These are phyloP conservation scores for Trichoderma breve DNA, from an alignment of 2,329 filamentous ascomycete genomes.

Conservation along the genomic window DNA sequence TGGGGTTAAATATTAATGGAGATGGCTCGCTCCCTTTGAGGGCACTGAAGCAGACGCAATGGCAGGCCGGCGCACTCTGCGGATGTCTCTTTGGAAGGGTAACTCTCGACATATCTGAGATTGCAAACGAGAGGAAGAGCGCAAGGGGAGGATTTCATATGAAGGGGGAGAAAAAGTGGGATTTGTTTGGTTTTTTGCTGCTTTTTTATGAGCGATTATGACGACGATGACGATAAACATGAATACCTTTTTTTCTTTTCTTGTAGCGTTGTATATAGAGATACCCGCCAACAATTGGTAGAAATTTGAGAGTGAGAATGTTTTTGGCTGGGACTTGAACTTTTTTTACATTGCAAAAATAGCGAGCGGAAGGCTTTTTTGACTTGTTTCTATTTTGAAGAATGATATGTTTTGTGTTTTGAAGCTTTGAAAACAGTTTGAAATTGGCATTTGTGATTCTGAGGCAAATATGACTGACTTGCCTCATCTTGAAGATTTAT, in stretches of 20 bases:
- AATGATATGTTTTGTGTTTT: neutral
- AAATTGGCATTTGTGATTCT: neutral
- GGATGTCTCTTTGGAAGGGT: neutral
- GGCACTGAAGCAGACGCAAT: neutral
- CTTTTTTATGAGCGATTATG: constrained; percentile 7
- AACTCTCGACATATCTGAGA: neutral
- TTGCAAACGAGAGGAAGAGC: neutral
- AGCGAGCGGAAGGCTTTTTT: neutral
- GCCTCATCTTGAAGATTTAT: neutral
- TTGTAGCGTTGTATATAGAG: constrained; percentile 31
- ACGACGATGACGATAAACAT: constrained; percentile 20
- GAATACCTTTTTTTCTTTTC: neutral
- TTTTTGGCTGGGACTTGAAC: constrained; percentile 21
- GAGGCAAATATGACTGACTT: neutral
- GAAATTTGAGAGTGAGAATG: constrained; percentile 26
- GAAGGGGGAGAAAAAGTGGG: neutral
- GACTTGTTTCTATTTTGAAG: neutral
- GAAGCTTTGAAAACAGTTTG: neutral
- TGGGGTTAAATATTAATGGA: constrained; percentile 7
- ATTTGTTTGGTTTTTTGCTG: neutral
- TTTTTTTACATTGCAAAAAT: neutral
- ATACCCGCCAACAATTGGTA: constrained; percentile 31
- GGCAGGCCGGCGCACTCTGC: neutral
- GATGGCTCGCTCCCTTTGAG: neutral
- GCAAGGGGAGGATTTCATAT: neutral